Base-by-base conservation (phyloP, 805 yeast species). In the Candida ascalaphidarum region DNA sequence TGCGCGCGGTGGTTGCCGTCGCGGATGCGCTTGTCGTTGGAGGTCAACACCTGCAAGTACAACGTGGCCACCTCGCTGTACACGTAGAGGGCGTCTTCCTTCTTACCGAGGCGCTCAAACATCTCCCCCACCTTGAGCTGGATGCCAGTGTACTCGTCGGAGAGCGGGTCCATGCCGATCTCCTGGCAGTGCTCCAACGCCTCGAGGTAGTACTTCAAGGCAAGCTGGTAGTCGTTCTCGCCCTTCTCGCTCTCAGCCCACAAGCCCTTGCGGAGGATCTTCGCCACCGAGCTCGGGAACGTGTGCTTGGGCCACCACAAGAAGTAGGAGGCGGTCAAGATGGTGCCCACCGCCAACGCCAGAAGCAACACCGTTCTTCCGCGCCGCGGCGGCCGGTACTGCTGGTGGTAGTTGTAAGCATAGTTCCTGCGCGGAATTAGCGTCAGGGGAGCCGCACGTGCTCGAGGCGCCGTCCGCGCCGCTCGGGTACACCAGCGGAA, bases 141-240 rank as follows among this genome's bases (percentile, higher is more conserved):
- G 29, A 89, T 73, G 0, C 96, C 96, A 0, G 96, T 88, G 50
- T 82, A 88, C 44, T 82, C 89, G 44, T 84, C 92, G 32, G 74
- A 64, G 18, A 81, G 41, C 8, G 68, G 68, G 36, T 73, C 70
- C 56, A 84, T 49, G 1, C 64, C 65, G 25, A 74, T 54, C 16
- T 65, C 58, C 21, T 75, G 68, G 22, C 85, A 78, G 36, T 71
- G 67, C 17, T 73, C 64, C 16, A 86, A 55, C 0, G 95, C 95
- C 37, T 79, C 78, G 24, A 83, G 66, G 52, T 88, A 89, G 41
- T 68, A 64, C 33, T 70, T 68, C 34, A 85, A 58, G 0, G 96
- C 95, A 35, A 72, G 59, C 29, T 68, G 62, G 52, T 71, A 80
- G 47, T 82, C 81, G 27, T 63, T 61, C 13, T 71, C 69, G 11